Percentiles rank a stretch among this genome's conserved stretches.
phyloP scores from a whole-genome alignment of 148 eudicot species.

The Chenopodium suecicum region DNA sequence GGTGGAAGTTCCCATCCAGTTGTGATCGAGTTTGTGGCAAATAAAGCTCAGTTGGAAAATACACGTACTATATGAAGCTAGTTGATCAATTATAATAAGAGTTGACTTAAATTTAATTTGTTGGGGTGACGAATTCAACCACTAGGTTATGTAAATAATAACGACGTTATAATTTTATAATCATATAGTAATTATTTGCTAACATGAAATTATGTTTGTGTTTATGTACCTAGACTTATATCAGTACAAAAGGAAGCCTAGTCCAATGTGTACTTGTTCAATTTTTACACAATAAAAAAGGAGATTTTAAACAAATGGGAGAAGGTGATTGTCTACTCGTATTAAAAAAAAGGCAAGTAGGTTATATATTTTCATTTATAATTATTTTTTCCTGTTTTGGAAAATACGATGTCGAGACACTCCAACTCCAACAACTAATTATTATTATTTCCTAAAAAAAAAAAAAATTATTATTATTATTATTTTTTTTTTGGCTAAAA shows the following conservation, averaged over 20 bases:
- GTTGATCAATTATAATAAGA: not conserved
- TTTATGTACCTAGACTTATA: not conserved
- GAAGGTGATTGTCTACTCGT: not conserved
- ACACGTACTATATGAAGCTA: no score
- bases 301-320: not conserved
- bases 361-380: not conserved
- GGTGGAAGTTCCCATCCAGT: no score
- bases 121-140: not conserved
- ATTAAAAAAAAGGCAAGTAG: not conserved
- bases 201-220: not conserved
- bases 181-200: not conserved
- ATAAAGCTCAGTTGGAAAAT: no score
- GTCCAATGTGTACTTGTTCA: not conserved
- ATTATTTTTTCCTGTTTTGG: not conserved
- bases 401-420: not conserved
- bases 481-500: not conserved
- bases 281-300: not conserved
- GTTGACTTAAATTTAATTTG: not conserved
- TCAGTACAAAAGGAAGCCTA: not conserved
- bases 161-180: not conserved
- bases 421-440: not conserved
- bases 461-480: no score
- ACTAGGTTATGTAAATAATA: slow-evolving; percentile 2
- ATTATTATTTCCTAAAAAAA: no score
- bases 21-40: no score